phyloP scores from a whole-genome alignment of 2,329 filamentous ascomycete species.

The Bipolaris sorokiniana region DNA sequence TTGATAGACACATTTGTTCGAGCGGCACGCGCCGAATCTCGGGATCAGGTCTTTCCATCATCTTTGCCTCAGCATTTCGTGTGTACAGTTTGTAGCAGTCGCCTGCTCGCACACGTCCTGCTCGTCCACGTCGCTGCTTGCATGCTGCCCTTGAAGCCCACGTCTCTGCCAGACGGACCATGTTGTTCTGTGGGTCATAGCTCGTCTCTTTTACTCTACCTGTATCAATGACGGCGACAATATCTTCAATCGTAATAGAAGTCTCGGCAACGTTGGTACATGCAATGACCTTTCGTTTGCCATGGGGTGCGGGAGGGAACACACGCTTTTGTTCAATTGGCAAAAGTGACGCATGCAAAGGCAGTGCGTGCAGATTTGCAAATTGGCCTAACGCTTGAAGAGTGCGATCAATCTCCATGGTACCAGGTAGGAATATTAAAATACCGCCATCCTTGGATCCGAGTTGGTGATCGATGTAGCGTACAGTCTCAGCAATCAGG shows the following conservation, averaged over 20 bases:
- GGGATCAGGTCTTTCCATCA: slow-evolving; percentile 91
- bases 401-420: slow-evolving; percentile 86
- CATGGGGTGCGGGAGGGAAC: slow-evolving; percentile 75
- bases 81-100: slow-evolving; percentile 97
- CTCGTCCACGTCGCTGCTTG: slow-evolving; percentile 91
- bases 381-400: slow-evolving; percentile 71
- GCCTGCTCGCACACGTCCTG: slow-evolving; percentile 88
- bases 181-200: slow-evolving; percentile 89
- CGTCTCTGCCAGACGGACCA: slow-evolving; percentile 91
- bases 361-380: slow-evolving; percentile 75
- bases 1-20: slow-evolving; percentile 91
- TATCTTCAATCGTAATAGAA: slow-evolving; percentile 97
- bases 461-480: slow-evolving; percentile 80
- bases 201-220: slow-evolving; percentile 96
- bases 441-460: slow-evolving; percentile 79
- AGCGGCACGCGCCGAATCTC: slow-evolving; percentile 92
- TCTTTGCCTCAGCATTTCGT: slow-evolving; percentile 74
- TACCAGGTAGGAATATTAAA: slow-evolving; percentile 92
- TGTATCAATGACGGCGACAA: slow-evolving; percentile 93
- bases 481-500: slow-evolving; percentile 79
- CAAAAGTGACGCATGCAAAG: slow-evolving; percentile 89
- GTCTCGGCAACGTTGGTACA: slow-evolving; percentile 98
- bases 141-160: slow-evolving; percentile 95
- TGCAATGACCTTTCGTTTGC: slow-evolving; percentile 89
- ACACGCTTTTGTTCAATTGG: slow-evolving; percentile 87